Evolutionary conservation across 2,329 filamentous ascomycete species (phyloP).

Genomic region (Colletotrichum eleusines): DNA sequence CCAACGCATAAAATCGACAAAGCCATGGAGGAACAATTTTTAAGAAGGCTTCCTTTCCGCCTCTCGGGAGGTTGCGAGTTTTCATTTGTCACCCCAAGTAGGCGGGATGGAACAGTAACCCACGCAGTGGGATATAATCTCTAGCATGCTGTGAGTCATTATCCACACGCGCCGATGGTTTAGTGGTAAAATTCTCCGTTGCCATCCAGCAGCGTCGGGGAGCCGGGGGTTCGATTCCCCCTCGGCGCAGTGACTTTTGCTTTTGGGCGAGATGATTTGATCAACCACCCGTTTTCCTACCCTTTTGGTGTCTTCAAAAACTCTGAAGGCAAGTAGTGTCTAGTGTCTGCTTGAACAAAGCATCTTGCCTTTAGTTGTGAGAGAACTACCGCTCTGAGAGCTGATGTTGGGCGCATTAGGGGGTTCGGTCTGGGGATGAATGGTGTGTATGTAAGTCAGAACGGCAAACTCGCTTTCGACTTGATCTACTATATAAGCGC

Average conservation of each 20-base stretch:
- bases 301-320: background rate
- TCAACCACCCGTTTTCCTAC: background rate
- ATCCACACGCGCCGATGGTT: slow-evolving; percentile 31
- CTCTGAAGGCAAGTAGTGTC: background rate
- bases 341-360: background rate
- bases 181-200: slow-evolving; percentile 43
- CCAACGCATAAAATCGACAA: background rate
- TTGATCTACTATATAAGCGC: background rate
- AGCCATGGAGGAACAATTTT: background rate
- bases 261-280: too few relatives aligned
- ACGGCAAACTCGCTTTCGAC: background rate
- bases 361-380: background rate
- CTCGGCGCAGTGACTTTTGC: slow-evolving; percentile 31
- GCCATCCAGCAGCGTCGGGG: slow-evolving; percentile 39
- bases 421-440: background rate
- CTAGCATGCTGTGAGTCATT: fast-evolving
- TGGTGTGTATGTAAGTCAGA: background rate
- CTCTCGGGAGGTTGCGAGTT: too few relatives aligned
- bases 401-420: background rate
- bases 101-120: background rate
- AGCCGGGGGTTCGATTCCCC: slow-evolving; percentile 42
- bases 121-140: fast-evolving
- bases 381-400: background rate
- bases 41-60: background rate
- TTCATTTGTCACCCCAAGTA: too few relatives aligned